Base-by-base conservation (phyloP, 2,329 filamentous ascomycete species). In the Lachnellula cervina region DNA sequence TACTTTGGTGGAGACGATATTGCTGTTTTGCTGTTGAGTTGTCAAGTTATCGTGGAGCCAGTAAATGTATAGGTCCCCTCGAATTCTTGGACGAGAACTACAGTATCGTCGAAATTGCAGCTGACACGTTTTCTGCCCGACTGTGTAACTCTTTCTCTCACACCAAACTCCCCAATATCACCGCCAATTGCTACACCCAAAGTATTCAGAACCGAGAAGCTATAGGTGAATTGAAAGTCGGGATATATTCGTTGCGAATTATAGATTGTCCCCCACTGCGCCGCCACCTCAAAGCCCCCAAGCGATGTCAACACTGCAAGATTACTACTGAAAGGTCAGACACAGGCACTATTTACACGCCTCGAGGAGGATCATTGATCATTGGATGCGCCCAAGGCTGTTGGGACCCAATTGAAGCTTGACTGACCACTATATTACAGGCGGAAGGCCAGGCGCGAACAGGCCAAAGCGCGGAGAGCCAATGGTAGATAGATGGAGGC, bases 391-490 rank as follows among this genome's bases (percentile, higher is more conserved):
- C 37, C 58, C 57, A 54, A 42, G 57, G 48, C 51, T 58, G 44
- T 50, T 54, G 51, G 50, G 54, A 59, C 58, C 59, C 64, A 64
- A 64, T 61, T 62, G 61, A 60, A 25, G 49, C 54, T 59, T 58
- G 48, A 68, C 67, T 67, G 60, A 68, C 65, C 65, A 66, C 59
- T 69, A 69, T 66, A 65, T 62, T 68, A 68, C 66, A 67, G 60
- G 59, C 50, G 54, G 51, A 53, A 55, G 52, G 58, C 55, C 54
- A 59, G 57, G 49, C 59, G 59, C 58, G 37, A 16, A 57, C 64
- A 60, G 59, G 59, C 57, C 56, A 61, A 51, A 57, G 55, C 55
- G 53, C 56, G 53, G 49, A 49, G 54, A 62, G 53, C 61, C 64
- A 66, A 65, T 65, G 53, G 59, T 46, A 53, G 54, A 52, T 51